phyloP scores from a whole-genome alignment of 148 eudicot genomes.

The Cornus suecica region DNA sequence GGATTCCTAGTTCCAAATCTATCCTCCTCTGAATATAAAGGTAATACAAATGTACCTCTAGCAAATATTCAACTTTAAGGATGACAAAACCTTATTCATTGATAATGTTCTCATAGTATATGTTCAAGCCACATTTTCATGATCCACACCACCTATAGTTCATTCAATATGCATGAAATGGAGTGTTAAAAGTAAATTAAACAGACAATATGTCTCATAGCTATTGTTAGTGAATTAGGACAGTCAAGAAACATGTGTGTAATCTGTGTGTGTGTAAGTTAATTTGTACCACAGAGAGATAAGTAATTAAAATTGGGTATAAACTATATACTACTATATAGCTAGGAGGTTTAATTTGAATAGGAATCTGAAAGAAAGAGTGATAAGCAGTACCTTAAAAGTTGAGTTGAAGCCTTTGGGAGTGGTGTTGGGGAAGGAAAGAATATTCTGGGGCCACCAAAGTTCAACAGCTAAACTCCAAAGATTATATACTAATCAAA shows the following conservation, averaged over 20 bases:
- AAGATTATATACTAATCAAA: constrained; percentile 51
- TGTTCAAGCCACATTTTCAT: background rate
- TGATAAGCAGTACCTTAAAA: constrained; percentile 37
- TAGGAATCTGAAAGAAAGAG: background rate
- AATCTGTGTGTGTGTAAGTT: background rate
- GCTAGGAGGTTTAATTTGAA: background rate
- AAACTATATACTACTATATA: no score
- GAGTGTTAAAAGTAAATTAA: no score
- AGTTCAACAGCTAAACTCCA: constrained; percentile 78
- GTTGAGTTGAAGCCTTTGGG: constrained; percentile 37
- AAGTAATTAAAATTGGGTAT: background rate
- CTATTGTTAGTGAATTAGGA: no score
- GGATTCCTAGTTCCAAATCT: constrained; percentile 46
- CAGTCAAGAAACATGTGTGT: no score
- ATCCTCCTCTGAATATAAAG: background rate
- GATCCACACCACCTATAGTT: no score
- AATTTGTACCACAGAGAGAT: constrained; percentile 14
- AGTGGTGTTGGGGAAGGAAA: constrained; percentile 42
- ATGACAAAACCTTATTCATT: background rate
- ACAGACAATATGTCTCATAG: no score
- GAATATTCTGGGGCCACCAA: constrained; percentile 70
- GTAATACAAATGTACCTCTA: no score
- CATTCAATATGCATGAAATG: no score
- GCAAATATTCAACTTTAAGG: background rate
- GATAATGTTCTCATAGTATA: background rate